Evolutionary conservation across 1,284 basidiomycete species (phyloP).

Genomic region (Ceraceosorus bombacis): DNA sequence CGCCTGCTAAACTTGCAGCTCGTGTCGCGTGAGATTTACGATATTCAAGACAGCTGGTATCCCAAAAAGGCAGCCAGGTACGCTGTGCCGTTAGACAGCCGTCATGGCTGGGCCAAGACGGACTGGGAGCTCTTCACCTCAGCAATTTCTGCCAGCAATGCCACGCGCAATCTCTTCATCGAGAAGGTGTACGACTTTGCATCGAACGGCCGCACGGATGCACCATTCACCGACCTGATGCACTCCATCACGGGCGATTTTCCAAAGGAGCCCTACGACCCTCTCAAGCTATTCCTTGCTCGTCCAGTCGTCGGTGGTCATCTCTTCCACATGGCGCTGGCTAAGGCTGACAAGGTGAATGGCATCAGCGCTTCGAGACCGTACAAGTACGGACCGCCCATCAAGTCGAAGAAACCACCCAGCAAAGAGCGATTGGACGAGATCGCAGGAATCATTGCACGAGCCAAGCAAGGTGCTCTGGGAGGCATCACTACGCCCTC

Average conservation of each 20-base stretch:
- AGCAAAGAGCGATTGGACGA: not conserved
- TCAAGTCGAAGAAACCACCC: constrained; percentile 4
- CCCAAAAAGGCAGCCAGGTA: constrained; percentile 31
- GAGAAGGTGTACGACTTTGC: constrained; percentile 40
- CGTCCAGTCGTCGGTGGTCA: constrained; percentile 48
- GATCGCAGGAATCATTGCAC: not conserved
- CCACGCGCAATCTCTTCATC: constrained; percentile 42
- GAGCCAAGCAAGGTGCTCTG: not conserved
- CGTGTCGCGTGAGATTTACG: constrained; percentile 43
- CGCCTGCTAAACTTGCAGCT: constrained; percentile 45
- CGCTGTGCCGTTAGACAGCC: constrained; percentile 46
- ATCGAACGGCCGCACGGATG: constrained; percentile 41
- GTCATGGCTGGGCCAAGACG: constrained; percentile 47
- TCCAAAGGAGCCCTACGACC: constrained; percentile 28
- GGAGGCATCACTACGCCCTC: not conserved
- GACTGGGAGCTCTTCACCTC: constrained; percentile 49
- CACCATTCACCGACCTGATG: constrained; percentile 46
- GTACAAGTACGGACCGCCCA: constrained; percentile 16
- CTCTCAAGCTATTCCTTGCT: constrained; percentile 44
- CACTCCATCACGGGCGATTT: constrained; percentile 37
- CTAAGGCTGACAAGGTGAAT: constrained; percentile 44
- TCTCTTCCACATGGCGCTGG: constrained; percentile 46
- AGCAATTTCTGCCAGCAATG: constrained; percentile 25
- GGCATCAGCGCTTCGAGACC: constrained; percentile 14
- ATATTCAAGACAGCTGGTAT: constrained; percentile 45